Conservation (phyloP, 2,329 filamentous ascomycete species). For the Didymellaceae sp. region DNA sequence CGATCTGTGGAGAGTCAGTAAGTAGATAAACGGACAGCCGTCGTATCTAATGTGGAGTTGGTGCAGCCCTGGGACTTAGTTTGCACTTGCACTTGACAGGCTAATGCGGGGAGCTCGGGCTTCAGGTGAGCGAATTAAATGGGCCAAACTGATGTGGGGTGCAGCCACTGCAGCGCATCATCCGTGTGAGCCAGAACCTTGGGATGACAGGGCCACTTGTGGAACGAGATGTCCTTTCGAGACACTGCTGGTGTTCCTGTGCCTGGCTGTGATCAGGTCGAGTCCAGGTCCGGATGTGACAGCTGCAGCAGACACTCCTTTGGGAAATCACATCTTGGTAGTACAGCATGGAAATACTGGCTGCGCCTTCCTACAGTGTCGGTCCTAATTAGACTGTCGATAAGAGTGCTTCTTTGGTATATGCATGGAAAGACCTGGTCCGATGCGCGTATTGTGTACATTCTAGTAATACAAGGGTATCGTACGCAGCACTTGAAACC, state of each 20-base stretch:
- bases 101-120: slow-evolving; percentile 12
- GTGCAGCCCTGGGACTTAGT: neutral
- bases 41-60: slow-evolving; percentile 15
- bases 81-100: slow-evolving; percentile 5
- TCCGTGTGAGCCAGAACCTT: slow-evolving; percentile 50
- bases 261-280: slow-evolving; percentile 10
- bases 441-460: slow-evolving; percentile 4
- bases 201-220: slow-evolving; percentile 61
- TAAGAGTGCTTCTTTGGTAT: too few relatives aligned
- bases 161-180: slow-evolving; percentile 15
- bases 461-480: slow-evolving; percentile 14
- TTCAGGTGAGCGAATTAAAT: slow-evolving; percentile 10
- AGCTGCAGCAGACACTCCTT: slow-evolving; percentile 17
- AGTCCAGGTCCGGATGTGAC: slow-evolving; percentile 21
- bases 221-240: slow-evolving; percentile 15
- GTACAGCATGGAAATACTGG: slow-evolving; percentile 3
- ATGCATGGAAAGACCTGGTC: too few relatives aligned
- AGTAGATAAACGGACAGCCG: neutral
- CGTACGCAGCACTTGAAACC: slow-evolving; percentile 5
- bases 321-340: slow-evolving; percentile 9
- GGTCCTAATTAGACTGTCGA: too few relatives aligned
- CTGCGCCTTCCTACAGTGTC: slow-evolving; percentile 2
- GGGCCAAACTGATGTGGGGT: slow-evolving; percentile 59
- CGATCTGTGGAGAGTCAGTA: slow-evolving; percentile 13
- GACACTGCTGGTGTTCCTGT: slow-evolving; percentile 24